Evolutionary conservation across 2,329 filamentous ascomycete genomes (phyloP), one percentile per base, ranked within the genome.

Genomic region (Dothideomycetes sp.): DNA sequence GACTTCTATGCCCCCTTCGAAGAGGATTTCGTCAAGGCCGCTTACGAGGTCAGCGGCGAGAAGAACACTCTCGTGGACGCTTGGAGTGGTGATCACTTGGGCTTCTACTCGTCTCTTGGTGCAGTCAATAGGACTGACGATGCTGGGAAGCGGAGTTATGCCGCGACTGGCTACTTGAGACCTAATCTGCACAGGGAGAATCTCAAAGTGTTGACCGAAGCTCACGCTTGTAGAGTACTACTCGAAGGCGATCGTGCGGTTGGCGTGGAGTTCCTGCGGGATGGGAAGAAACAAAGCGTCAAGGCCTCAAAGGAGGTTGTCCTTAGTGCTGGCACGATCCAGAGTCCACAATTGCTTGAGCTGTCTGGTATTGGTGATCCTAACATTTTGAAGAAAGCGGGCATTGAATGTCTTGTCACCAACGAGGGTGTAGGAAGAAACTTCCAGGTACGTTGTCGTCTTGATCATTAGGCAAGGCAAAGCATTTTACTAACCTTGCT

Each of bases 311-410:
- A 51, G 40, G 75, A 79, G 47, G 63, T 78, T 9, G 66, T 81
- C 24, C 51, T 81, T 2, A 67, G 67, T 3, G 73, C 73, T 0
- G 76, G 76, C 0, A 68, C 63, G 16, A 56, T 70, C 19, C 65
- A 68, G 50, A 75, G 70, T n/a, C 76, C 66, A 2, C 72, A 68
- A 52, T 57, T 73, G 11, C 64, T 70, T 12, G 74, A 79, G 43
- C 58, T 77, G 2, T 77, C 73, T 0, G 75, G 75, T 0, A 63
- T 79, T 18, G 76, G 75, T 3, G 58, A 62, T 35, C 54, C 56
- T 1, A 47, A 58, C 0, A 47, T 70, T 1, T 56, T 71, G 3
- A 47, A 56, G 8, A 51, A 54, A 3, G 62, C 59, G 2, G 61
- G 64, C 1, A 60, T 72, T n/a, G 45, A 58, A 3, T 50, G 59